Evolutionary conservation across 129 eudicot species (phyloP).

Genomic region (Flaveria robusta): DNA sequence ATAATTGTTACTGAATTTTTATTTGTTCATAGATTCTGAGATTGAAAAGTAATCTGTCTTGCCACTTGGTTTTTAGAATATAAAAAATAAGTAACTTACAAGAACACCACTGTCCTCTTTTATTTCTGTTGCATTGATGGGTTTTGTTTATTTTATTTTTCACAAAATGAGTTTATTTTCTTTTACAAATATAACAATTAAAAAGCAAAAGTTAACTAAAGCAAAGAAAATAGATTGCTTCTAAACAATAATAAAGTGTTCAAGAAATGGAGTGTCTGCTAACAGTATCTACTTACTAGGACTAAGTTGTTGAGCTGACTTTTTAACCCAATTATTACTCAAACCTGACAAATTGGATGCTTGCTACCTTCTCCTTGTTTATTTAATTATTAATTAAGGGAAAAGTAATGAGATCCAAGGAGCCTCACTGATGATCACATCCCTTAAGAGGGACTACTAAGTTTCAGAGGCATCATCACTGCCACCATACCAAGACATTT

Average conservation of each 20-base stretch:
- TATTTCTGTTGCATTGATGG: constrained; percentile 11
- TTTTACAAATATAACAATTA: neutral
- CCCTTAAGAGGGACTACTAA: constrained; percentile 18
- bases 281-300: constrained; percentile 33
- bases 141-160: constrained; percentile 15
- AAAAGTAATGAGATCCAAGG: constrained; percentile 8
- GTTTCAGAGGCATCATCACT: constrained; percentile 14
- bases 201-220: neutral
- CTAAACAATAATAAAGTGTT: constrained; percentile 24
- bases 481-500: constrained; percentile 15
- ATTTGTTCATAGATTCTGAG: neutral
- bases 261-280: constrained; percentile 36
- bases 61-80: neutral
- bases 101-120: neutral
- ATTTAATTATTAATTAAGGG: constrained; percentile 30
- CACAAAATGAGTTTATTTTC: neutral
- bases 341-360: constrained; percentile 62
- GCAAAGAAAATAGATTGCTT: constrained; percentile 24
- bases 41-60: neutral
- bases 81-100: neutral
- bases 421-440: constrained; percentile 41
- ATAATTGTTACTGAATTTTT: neutral
- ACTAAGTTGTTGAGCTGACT: constrained; percentile 52
- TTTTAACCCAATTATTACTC: constrained; percentile 38
- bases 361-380: constrained; percentile 47